Evolutionary conservation across 2,329 filamentous ascomycete species (phyloP), one percentile per base, ranked within the genome.

Genomic region (Neofusicoccum parvum): DNA sequence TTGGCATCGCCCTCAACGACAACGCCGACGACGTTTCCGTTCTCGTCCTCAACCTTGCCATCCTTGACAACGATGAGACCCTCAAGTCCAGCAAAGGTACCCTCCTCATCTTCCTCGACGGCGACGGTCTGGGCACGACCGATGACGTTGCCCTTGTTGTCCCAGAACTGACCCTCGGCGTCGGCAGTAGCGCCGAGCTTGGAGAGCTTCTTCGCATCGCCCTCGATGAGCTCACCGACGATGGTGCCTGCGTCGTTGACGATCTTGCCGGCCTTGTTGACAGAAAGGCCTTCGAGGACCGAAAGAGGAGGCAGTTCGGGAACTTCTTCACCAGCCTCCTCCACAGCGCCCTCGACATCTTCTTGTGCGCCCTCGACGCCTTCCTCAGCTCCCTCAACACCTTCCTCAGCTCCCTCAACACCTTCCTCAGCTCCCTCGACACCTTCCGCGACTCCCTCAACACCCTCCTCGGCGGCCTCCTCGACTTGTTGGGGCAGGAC

Each of bases 91-190:
- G 82, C 81, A 67, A 84, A 84, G 4, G 80, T 74, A 46, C 80
- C 72, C 68, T 84, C 82, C 65, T 84, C 80, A 1, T 72, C 71
- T 2, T 82, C 80, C 62, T 83, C 82, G 66, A 77, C 71, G 17
- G 79, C 73, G 15, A 83, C 72, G 39, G 82, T 84, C 72, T 82
- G 74, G 46, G 81, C 82, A 58, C 80, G 80, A 56, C 82, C 82
- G 65, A 84, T 83, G 70, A 83, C 80, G 45, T 83, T 79, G 68
- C 82, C 82, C 75, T 83, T 83, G 78, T 79, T 81, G 76, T 84
- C 81, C 81, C 81, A 83, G 78, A 84, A 83, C 66, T 83, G 81
- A 39, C 82, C 82, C 69, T 84, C 75, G 41, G 74, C 77, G 67
- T 84, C 81, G 69, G 70, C 71, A 46, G 79, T 80, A 64, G 78